Base-by-base conservation (phyloP, 345 rosid species). In the Boechera divaricarpa region DNA sequence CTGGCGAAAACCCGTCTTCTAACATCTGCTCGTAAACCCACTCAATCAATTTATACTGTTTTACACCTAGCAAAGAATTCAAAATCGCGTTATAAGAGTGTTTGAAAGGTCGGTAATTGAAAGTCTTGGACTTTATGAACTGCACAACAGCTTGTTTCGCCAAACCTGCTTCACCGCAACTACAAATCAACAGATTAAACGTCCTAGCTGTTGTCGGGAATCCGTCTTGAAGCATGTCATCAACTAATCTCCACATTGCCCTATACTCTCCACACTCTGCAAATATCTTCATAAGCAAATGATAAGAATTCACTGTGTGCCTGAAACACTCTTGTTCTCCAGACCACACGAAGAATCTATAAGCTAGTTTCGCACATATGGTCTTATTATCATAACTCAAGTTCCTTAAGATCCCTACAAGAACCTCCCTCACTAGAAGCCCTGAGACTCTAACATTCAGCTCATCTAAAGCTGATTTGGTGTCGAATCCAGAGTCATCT, bases 161-260 rank as follows among this genome's bases (percentile, higher is more conserved):
- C 33, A 90, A 71, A 58, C 93, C 97, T 8, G 85, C 91, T 85
- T 86, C 95, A 7, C 92, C 88, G 63, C 95, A 92, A 1, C 90
- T 80, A 70, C 93, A 85, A n/a, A 94, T 92, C 82, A 94, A 81
- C 52, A 90, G 82, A 76, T 92, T 92, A 78, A 94, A 90, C 9
- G 93, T 94, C 73, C 87, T 84, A 3, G 97, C 96, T 5, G 98
- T 90, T 12, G 86, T 82, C 35, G 89, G 90, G 54, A 83, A 82
- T 2, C 97, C 90, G 7, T 88, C 90, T 73, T 88, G 83, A 32
- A 82, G 81, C 98, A 92, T 94, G 82, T 92, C 97, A 79, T 92
- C 97, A 2, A 85, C 87, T 48, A 92, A 78, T 76, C 93, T 88
- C 96, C 97, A 89, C 93, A 94, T 94, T 64, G 97, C 92, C 91